Conservation (phyloP, 148 eudicot genomes). For the Rheum nobile region DNA sequence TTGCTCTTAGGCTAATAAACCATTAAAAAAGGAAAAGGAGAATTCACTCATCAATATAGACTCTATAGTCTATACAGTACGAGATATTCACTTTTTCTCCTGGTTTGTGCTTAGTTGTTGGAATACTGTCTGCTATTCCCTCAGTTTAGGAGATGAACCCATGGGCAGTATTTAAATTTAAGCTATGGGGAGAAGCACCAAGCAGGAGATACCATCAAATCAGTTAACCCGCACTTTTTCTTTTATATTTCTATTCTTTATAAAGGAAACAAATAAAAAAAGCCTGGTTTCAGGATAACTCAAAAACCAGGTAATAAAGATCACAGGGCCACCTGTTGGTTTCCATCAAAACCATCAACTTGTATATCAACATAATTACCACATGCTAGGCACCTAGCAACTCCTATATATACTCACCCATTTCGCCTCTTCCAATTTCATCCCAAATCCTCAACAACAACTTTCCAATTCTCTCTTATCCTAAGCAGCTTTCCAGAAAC, state of each 20-base stretch:
- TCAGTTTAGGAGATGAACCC: not conserved
- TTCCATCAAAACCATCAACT: slow-evolving; percentile 18
- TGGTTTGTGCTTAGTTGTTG: not conserved
- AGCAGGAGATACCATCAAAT: not conserved
- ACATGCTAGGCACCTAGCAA: not conserved
- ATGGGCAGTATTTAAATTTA: not conserved
- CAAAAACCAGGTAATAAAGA: slow-evolving; percentile 13
- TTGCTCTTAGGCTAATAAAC: too few species aligned
- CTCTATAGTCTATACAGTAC: too few species aligned
- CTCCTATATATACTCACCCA: not conserved
- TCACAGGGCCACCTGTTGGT: not conserved
- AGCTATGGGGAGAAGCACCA: not conserved
- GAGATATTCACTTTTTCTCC: not conserved
- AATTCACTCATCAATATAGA: not conserved
- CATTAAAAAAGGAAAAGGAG: too few species aligned
- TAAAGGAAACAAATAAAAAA: too few species aligned
- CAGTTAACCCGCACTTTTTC: not conserved
- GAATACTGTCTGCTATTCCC: not conserved
- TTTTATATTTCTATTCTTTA: not conserved
- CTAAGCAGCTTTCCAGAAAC: not conserved
- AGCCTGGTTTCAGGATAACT: not conserved
- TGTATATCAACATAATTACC: not conserved
- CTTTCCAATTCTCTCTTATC: not conserved
- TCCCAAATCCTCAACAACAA: not conserved
- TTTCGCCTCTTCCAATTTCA: not conserved